Base-by-base conservation (phyloP, 768 basidiomycete species). In the Trametes elegans region DNA sequence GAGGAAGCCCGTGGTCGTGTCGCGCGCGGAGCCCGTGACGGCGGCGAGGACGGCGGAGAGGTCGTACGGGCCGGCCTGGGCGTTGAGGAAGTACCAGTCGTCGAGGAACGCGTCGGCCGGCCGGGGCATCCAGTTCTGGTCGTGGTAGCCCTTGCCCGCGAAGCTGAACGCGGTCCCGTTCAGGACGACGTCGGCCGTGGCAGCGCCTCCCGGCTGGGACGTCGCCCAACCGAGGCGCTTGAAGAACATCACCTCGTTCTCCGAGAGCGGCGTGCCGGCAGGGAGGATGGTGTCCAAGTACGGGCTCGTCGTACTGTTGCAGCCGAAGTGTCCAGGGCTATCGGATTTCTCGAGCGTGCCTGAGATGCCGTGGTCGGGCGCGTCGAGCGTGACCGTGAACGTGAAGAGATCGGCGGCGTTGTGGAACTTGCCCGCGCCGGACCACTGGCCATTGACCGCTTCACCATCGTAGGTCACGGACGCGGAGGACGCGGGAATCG, bases 1-100 rank as follows among this genome's bases (percentile, higher is more conserved):
- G 47, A 68, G 63, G 48, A 63, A 63, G 11, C 64, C 66, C 21
- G 62, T 66, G 48, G 43, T 66, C 53, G 66, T 56, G 21, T 46
- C 46, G 14, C 39, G 42, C 7, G 60, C 55, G 24, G 63, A 54
- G 51, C 57, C 49, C 9, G 56, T 26, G 34, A 63, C 52, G 2
- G 44, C 27, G 27, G 45, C 63, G 40, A 38, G 50, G 49, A 64
- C 46, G 31, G 52, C 64, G 34, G 61, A 58, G 35, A 66, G 49
- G 35, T 59, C 59, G 57, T 58, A 68, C 9, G 60, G 58, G 10
- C 66, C 65, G 43, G 62, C 58, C 32, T 57, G 47, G 3, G 61
- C 65, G 24, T 57, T 50, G 31, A 58, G 56, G 48, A 64, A 62
- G 60, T 58, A 63, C 66, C 65, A 66, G 13, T 61, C 49, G 38